Evolutionary conservation across 2,329 filamentous ascomycete genomes (phyloP), one percentile per base, ranked within the genome.

Genomic region (Beauveria medogensis): DNA sequence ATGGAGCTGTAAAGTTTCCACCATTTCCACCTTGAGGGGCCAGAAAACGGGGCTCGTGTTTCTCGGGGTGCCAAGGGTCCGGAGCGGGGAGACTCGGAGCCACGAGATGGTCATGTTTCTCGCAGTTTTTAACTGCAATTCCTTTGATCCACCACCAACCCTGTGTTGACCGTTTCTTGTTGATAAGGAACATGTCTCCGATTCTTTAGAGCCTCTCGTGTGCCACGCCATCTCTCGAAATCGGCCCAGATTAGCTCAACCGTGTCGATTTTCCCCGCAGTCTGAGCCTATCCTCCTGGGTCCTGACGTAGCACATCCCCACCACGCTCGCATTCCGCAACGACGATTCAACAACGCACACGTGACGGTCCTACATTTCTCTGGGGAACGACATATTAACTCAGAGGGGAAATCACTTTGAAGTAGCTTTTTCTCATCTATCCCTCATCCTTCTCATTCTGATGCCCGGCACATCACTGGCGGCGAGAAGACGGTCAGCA

Each of bases 381-480:
- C 52, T 55, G 52, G 40, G 52, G 52, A 55, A 20, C 30, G 30
- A 43, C 41, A 22, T 14, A 28, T 16, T 37, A 16, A 14, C 14
- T 37, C 5, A 6, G 28, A 53, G 50, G 20, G 34, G 20, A 12
- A 41, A 28, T 6, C 20, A 12, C 34, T 53, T 22, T 10, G 4
- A 8, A 54, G n/a, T 16, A 16, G 10, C 41, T 22, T 40, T 24
- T 52, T 22, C 22, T 37, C 26, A n/a, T 2, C 9, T 24, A 16
- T 44, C 24, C 40, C n/a, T 43, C 28, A 14, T 62, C 16, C 30
- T 22, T 18, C 12, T 28, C 26, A 37, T 16, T 57, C 47, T 46
- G 22, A 62, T 62, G 60, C 47, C 60, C 18, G 14, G 28, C 40
- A 24, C 60, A 20, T 57, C 60, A 22, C 24, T 57, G 26, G 53